phyloP scores from a whole-genome alignment of 106 monocot genomes.

The Dendrobium officinale region DNA sequence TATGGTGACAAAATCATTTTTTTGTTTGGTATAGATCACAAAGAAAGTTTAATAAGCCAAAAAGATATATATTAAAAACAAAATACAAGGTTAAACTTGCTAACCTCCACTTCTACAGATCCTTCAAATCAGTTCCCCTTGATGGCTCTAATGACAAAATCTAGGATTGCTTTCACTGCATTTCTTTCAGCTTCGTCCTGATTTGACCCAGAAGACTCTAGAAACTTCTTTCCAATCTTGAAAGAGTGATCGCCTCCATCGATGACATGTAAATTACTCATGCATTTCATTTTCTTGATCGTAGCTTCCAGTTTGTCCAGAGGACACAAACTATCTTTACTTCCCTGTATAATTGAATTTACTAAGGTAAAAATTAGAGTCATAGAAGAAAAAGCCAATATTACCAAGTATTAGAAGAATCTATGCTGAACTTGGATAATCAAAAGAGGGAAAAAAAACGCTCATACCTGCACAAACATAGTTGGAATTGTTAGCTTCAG shows the following conservation, averaged over 20 bases:
- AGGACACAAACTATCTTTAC: constrained; percentile 76
- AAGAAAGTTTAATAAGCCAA: background rate
- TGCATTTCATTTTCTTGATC: constrained; percentile 66
- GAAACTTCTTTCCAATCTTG: constrained; percentile 72
- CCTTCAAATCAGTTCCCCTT: background rate
- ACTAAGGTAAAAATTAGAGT: background rate
- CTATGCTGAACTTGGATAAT: background rate
- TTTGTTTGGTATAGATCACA: background rate
- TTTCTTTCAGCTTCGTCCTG: constrained; percentile 59
- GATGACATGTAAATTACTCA: constrained; percentile 61
- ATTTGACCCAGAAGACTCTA: constrained; percentile 38
- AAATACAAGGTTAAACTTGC: background rate
- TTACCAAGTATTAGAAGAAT: background rate
- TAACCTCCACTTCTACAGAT: background rate
- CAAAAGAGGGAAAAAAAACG: background rate
- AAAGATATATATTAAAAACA: background rate
- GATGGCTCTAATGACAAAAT: constrained; percentile 33
- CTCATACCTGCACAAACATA: constrained; percentile 79
- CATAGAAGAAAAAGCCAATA: background rate
- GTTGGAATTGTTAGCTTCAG: constrained; percentile 55
- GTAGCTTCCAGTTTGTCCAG: constrained; percentile 53
- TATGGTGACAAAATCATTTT: background rate
- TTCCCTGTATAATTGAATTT: constrained; percentile 43
- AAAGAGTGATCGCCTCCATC: constrained; percentile 88
- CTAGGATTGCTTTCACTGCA: constrained; percentile 44